Conservation (phyloP, 345 rosid species). For the Lepidium didymum region DNA sequence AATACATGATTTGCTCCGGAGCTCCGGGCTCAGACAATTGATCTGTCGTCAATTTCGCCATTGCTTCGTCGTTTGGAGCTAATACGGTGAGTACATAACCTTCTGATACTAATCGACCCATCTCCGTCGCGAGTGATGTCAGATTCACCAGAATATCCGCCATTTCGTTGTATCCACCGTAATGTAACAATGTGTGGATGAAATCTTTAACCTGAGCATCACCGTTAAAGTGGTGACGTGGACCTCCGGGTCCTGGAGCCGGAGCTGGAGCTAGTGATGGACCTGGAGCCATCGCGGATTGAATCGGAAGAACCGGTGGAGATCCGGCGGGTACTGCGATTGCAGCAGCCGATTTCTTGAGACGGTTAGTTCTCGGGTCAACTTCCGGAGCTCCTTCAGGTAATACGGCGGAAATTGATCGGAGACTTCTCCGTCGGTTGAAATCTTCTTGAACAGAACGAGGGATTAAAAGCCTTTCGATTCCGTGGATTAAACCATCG, state of each 20-base stretch:
- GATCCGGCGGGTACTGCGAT: constrained; percentile 38
- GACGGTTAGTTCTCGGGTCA: constrained; percentile 61
- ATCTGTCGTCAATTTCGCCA: constrained; percentile 69
- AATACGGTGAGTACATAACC: constrained; percentile 69
- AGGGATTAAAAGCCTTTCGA: constrained; percentile 59
- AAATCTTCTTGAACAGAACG: constrained; percentile 68
- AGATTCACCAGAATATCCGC: constrained; percentile 70
- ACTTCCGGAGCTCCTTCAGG: constrained; percentile 75
- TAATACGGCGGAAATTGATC: constrained; percentile 56
- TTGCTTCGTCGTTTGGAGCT: constrained; percentile 81
- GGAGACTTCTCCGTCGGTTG: constrained; percentile 52
- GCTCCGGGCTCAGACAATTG: constrained; percentile 78
- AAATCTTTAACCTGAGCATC: constrained; percentile 69
- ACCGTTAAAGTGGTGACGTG: constrained; percentile 60
- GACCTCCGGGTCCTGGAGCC: constrained; percentile 84
- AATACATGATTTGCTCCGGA: constrained; percentile 72
- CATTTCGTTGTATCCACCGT: constrained; percentile 83
- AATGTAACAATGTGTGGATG: constrained; percentile 56
- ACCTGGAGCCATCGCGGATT: constrained; percentile 72
- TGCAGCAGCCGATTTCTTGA: constrained; percentile 46
- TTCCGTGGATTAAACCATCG: constrained; percentile 76
- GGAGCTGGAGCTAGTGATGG: constrained; percentile 78
- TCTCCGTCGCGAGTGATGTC: constrained; percentile 65
- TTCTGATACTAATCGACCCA: constrained; percentile 69
- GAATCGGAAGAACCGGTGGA: constrained; percentile 46